Base-by-base conservation (phyloP, 139 green algal genomes). In the Chlamydomonas sp. region DNA sequence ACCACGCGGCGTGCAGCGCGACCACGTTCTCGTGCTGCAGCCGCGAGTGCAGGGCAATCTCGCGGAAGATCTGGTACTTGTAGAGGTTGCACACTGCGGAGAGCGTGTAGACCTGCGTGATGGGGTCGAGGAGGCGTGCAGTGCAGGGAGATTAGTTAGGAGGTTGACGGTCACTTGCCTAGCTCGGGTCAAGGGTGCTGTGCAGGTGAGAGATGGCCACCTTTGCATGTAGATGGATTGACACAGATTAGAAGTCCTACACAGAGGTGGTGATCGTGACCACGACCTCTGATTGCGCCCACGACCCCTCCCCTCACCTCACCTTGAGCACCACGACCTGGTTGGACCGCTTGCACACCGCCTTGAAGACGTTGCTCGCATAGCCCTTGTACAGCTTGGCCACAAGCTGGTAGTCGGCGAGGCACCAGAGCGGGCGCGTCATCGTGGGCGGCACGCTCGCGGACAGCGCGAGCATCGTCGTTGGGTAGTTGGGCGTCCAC, bases 21-120 rank as follows among this genome's bases (percentile, higher is more conserved):
- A 86, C 75, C 37, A 86, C 77, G 75, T 86, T 86, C 48, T 83
- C 81, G 71, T 86, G 81, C 34, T 73, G 49, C 31, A 79, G 72
- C 36, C 24, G 70, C 47, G 35, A 71, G 75, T 86, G 81, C 69
- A 83, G 64, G 4, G 20, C 36, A 20, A 69, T 37, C 74, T 86
- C 81, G 26, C 81, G 59, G 77, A 79, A 86, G 33, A 86, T 86
- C 74, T 86, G 81, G 72, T 83, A 79, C 72, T 82, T 79, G 77
- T 86, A 86, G 47, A 86, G 72, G 68, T 83, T 77, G 47, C 81
- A 86, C 48, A 83, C 74, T 13, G 65, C 62, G 57, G 61, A 62
- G 28, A 86, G 70, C 28, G 64, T 64, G 72, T 86, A 86, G 30
- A 75, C n/a, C n/a, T n/a, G n/a, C n/a, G n/a, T n/a, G n/a, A n/a